These are phyloP conservation scores for Lentinus brumalis DNA, from an alignment of 768 basidiomycete species.

Conservation along the genomic window DNA sequence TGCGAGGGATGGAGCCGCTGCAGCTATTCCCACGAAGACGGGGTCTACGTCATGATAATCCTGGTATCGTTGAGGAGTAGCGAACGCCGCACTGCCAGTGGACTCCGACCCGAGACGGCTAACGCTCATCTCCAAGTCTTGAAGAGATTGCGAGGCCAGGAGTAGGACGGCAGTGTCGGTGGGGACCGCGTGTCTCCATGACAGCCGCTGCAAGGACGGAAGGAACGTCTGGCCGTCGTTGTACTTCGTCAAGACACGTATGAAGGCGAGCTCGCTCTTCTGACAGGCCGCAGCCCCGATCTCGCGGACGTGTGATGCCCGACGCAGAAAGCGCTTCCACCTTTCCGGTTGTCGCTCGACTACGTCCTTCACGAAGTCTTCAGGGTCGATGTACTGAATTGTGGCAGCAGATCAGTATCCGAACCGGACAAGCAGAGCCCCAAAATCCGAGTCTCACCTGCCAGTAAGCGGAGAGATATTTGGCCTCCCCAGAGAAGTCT, in stretches of 20 bases:
- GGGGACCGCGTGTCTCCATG: constrained; percentile 6
- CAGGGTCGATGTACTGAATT: constrained; percentile 4
- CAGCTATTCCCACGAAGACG: not conserved
- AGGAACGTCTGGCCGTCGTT: constrained; percentile 8
- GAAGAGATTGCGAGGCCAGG: not conserved
- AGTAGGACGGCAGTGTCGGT: constrained; percentile 4
- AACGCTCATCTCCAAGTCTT: not conserved
- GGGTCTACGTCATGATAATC: not conserved
- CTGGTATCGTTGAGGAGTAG: not conserved
- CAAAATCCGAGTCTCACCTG: not conserved
- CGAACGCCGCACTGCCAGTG: not conserved
- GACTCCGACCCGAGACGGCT: not conserved
- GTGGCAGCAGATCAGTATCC: no score
- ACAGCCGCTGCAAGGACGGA: constrained; percentile 1
- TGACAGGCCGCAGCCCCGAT: not conserved
- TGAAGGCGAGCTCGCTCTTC: constrained; percentile 3
- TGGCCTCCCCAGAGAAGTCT: constrained; percentile 1
- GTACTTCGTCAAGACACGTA: constrained; percentile 6
- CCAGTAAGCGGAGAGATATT: constrained; percentile 6
- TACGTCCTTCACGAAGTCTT: constrained; percentile 8
- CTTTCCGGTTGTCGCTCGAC: not conserved
- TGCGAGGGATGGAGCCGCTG: not conserved
- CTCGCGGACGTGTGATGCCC: constrained; percentile 9
- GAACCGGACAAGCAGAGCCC: not conserved
- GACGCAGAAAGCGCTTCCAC: constrained; percentile 9